Evolutionary conservation across 1,284 basidiomycete genomes (phyloP).

Genomic region (Ceratorhiza oryzae-sativae): DNA sequence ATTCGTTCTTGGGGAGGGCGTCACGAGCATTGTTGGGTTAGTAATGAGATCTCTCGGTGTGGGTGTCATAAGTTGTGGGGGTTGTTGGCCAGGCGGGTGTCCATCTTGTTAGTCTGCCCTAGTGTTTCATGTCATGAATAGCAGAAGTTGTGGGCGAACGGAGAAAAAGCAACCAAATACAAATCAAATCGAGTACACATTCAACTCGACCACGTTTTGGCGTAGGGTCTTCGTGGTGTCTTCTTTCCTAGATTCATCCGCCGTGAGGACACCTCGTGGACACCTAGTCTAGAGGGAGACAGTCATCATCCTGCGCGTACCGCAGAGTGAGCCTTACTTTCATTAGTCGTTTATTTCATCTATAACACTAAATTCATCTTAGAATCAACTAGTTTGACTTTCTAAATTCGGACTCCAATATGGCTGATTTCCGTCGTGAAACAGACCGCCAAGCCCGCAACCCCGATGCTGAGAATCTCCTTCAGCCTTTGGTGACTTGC

Average conservation of each 20-base stretch:
- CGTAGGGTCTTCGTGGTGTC: neutral
- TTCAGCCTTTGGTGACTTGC: conserved; percentile 31
- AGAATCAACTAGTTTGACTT: neutral
- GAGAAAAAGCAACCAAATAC: neutral
- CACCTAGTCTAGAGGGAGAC: neutral
- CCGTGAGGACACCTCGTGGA: neutral
- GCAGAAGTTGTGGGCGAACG: neutral
- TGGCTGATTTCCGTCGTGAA: conserved; percentile 22
- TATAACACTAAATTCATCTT: neutral
- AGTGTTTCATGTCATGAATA: neutral
- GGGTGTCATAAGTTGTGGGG: conserved; percentile 82
- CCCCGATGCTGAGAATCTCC: conserved; percentile 5
- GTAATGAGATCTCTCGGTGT: conserved; percentile 76
- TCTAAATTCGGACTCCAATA: neutral
- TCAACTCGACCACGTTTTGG: neutral
- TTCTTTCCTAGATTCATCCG: neutral
- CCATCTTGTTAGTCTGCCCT: conserved; percentile 59
- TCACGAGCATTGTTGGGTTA: conserved; percentile 83
- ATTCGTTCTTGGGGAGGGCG: conserved; percentile 94
- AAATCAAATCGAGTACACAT: neutral
- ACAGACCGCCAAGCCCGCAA: neutral
- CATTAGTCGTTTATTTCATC: neutral
- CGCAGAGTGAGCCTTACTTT: neutral
- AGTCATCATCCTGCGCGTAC: neutral
- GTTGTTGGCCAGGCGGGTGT: conserved; percentile 78